Percentiles rank a stretch among this genome's conserved stretches.
Conservation (phyloP, 73 alveolate genomes). For the Loxodes magnus region DNA sequence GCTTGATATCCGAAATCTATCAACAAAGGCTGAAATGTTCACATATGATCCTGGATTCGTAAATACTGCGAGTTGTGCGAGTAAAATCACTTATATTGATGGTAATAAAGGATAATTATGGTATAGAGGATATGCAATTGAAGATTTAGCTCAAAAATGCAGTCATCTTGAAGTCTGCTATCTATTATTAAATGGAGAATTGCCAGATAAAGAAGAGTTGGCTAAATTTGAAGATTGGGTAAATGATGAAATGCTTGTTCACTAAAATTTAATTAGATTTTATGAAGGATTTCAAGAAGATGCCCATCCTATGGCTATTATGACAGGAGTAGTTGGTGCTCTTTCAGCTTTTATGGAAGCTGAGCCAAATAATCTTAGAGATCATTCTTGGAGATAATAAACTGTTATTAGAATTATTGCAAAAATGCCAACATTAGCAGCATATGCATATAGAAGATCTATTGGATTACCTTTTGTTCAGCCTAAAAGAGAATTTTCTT, state of each 20-base stretch:
- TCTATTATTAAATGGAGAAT: conserved; percentile 71
- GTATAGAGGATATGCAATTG: conserved; percentile 78
- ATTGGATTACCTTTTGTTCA: conserved; percentile 70
- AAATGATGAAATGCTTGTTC: conserved; percentile 66
- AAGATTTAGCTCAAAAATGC: conserved; percentile 63
- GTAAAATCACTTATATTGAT: conserved; percentile 72
- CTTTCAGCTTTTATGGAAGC: conserved; percentile 61
- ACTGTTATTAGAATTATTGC: conserved; percentile 71
- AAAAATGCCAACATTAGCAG: conserved; percentile 77
- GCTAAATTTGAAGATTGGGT: conserved; percentile 51
- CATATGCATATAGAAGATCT: conserved; percentile 67
- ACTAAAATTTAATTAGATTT: conserved; percentile 68
- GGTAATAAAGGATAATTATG: conserved; percentile 71
- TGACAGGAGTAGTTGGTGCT: conserved; percentile 83
- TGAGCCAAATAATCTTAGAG: conserved; percentile 43
- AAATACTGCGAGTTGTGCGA: conserved; percentile 58
- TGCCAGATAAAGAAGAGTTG: conserved; percentile 51
- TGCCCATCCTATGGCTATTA: conserved; percentile 81
- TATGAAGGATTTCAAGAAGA: conserved; percentile 64
- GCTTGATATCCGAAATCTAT: conserved; percentile 57
- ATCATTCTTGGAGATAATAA: conserved; percentile 56
- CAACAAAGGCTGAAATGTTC: conserved; percentile 52
- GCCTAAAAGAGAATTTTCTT: conserved; percentile 48
- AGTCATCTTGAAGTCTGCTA: conserved; percentile 69
- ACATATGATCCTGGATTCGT: conserved; percentile 83